Evolutionary conservation across 345 rosid species (phyloP).

Genomic region (Aquilaria yunnanensis): DNA sequence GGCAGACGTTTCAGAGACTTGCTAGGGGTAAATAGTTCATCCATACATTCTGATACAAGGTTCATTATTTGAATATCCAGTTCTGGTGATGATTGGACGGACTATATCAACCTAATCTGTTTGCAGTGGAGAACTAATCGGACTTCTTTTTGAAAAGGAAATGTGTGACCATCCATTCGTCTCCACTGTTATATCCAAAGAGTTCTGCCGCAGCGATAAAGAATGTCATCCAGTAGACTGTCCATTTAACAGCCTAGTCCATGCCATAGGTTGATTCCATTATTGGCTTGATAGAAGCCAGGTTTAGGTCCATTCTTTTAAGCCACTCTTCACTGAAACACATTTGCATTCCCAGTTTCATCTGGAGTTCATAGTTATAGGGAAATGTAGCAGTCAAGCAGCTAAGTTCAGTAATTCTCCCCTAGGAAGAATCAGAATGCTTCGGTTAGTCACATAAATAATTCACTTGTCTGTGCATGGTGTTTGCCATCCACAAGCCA

Average conservation of each 20-base stretch:
- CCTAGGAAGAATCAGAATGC: neutral
- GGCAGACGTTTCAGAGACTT: too few species aligned
- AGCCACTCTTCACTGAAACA: constrained; percentile 76
- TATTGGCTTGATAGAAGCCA: constrained; percentile 42
- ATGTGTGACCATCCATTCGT: constrained; percentile 83
- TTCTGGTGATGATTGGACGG: too few species aligned
- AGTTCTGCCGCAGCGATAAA: constrained; percentile 84
- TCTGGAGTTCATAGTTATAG: neutral
- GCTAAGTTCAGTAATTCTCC: neutral
- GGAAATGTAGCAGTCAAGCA: neutral
- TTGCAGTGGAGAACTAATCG: neutral
- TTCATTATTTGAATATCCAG: too few species aligned
- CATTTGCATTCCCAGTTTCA: neutral
- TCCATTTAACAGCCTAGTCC: constrained; percentile 77
- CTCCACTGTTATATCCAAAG: constrained; percentile 75
- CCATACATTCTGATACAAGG: neutral
- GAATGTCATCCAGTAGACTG: constrained; percentile 82
- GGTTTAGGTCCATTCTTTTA: constrained; percentile 70
- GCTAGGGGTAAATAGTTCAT: too few species aligned
- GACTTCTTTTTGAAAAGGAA: constrained; percentile 74
- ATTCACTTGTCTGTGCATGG: constrained; percentile 64
- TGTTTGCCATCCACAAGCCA: constrained; percentile 82
- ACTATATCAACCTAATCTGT: too few species aligned
- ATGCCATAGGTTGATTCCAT: constrained; percentile 81
- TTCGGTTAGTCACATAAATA: neutral